Evolutionary conservation across 176 grass and related monocot species (phyloP).

Genomic region (Ananas comosus): DNA sequence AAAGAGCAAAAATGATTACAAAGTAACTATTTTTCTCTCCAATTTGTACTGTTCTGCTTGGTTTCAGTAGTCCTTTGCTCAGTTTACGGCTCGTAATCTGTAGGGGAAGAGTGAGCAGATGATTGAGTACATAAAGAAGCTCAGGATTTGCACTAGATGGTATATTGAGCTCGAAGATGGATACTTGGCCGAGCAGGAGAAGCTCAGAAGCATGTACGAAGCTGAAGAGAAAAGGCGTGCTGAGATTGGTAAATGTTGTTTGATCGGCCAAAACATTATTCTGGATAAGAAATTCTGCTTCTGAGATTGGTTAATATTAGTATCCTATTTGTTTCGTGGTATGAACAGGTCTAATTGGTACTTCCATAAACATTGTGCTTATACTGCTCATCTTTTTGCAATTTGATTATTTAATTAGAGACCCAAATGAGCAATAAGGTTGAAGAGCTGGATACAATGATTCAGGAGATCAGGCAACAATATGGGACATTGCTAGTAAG

Average conservation of each 20-base stretch:
- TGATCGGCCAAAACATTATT: background rate
- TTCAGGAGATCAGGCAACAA: slow-evolving; percentile 30
- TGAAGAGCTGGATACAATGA: slow-evolving; percentile 31
- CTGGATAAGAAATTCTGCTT: background rate
- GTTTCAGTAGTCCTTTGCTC: background rate
- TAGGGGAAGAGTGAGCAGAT: slow-evolving; percentile 77
- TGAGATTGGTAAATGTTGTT: slow-evolving; percentile 50
- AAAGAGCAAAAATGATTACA: slow-evolving; percentile 76
- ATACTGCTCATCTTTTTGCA: background rate
- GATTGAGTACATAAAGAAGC: slow-evolving; percentile 81
- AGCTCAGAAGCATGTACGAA: slow-evolving; percentile 36
- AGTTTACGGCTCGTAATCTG: background rate
- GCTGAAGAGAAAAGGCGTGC: slow-evolving; percentile 37
- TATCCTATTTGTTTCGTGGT: background rate
- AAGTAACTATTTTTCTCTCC: slow-evolving; percentile 30
- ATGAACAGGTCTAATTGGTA: background rate
- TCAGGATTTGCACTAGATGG: slow-evolving; percentile 63
- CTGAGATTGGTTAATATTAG: background rate
- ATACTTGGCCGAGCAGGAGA: slow-evolving; percentile 61
- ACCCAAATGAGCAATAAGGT: slow-evolving; percentile 36
- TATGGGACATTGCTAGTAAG: slow-evolving; percentile 41
- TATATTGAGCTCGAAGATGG: slow-evolving; percentile 54
- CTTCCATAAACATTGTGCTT: background rate
- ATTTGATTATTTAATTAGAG: slow-evolving; percentile 29
- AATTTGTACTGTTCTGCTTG: background rate